Base-by-base conservation (phyloP, 2,329 filamentous ascomycete species). In the Atkinsonella texensis region DNA sequence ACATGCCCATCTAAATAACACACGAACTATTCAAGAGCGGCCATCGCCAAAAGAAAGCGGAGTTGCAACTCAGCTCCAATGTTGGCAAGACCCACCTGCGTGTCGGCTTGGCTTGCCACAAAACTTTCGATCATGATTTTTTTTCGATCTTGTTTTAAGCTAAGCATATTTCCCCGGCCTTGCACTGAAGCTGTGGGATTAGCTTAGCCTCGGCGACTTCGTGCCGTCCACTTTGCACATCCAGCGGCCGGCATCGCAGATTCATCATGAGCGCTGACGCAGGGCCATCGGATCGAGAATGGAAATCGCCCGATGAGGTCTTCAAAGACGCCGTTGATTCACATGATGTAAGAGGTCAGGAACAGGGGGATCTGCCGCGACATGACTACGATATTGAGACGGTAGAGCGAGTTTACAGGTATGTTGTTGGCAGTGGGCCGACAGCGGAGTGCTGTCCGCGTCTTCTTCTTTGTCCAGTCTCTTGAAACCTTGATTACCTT, bases 321-420 rank as follows among this genome's bases (percentile, higher is more conserved):
- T 40, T 38, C 17, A 52, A 58, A n/a, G 65, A 46, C n/a, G 48
- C 11, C n/a, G 38, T 23, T 31, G 42, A 15, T n/a, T 41, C 32
- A 9, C 20, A 38, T 38, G 18, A 50, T 46, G 11, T 8, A 18
- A 41, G 31, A 28, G n/a, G 52, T 18, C 35, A 42, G 49, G 46
- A 44, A 31, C 35, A 47, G 28, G 47, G 42, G 15, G 41, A 46
- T 43, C n/a, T 17, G 53, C 43, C 44, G 50, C 47, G 46, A 7
- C 18, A 49, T 12, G 52, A 76, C 55, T 80, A 77, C 53, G 70
- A 74, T 53, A 60, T 72, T 33, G 74, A 74, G 59, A 72, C 71
- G 41, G 70, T 80, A 43, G 78, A 81, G 61, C 65, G 68, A 41
- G 74, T 81, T 42, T 81, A 81, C 65, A 67, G 64, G 68, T 71